These are phyloP conservation scores for Adansonia gregorii DNA, from an alignment of 441 rosid genomes.

Conservation along the genomic window DNA sequence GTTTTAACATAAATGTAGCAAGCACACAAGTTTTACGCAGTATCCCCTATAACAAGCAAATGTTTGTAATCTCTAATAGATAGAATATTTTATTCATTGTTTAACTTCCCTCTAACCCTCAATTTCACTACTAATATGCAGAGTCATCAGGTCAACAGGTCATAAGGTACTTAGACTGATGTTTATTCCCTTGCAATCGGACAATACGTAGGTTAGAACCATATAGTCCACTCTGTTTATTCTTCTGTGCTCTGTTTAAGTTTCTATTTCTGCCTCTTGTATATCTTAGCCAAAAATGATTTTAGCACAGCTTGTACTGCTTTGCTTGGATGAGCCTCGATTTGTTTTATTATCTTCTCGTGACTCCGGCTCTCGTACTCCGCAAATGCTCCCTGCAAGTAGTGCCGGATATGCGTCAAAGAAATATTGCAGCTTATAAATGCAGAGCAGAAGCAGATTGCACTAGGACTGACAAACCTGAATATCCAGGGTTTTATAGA, in stretches of 20 bases:
- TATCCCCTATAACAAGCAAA: not conserved
- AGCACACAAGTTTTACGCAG: not conserved
- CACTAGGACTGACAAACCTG: conserved; percentile 45
- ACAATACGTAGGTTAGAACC: not conserved
- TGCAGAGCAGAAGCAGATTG: not conserved
- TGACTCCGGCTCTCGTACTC: conserved; percentile 79
- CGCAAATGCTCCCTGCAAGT: conserved; percentile 45
- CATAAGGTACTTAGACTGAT: not conserved
- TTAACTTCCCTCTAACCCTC: not conserved
- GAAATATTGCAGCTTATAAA: not conserved
- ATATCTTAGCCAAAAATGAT: conserved; percentile 80
- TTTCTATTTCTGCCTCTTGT: conserved; percentile 79
- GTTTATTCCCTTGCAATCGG: not conserved
- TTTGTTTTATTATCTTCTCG: conserved; percentile 54
- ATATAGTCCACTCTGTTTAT: not conserved
- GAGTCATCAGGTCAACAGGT: not conserved
- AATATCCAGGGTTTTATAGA: conserved; percentile 67
- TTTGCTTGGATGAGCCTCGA: conserved; percentile 71
- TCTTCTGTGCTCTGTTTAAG: conserved; percentile 13
- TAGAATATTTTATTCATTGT: not conserved
- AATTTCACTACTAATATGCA: not conserved
- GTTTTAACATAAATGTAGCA: not conserved
- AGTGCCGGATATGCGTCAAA: conserved; percentile 25
- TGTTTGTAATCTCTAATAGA: not conserved
- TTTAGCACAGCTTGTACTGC: conserved; percentile 78